Evolutionary conservation across 2,329 filamentous ascomycete species (phyloP).

Genomic region (Didymella glomerata): DNA sequence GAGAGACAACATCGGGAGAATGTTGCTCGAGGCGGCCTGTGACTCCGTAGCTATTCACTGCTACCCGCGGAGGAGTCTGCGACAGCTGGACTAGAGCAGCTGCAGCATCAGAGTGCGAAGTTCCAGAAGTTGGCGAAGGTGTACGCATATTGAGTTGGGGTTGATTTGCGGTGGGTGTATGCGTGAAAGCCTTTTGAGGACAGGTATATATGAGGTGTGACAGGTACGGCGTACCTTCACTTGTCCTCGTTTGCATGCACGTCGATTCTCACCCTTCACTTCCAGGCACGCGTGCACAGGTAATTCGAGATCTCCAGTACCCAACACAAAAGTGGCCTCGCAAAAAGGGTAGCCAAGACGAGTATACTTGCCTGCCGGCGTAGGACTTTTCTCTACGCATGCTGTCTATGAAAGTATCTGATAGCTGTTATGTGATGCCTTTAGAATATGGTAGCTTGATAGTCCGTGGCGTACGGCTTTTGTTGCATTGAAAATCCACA

Average conservation of each 20-base stretch:
- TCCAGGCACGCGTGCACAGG: neutral
- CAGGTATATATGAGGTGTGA: neutral
- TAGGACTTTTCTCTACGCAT: too few species aligned
- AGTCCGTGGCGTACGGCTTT: too few species aligned
- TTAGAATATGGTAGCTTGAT: too few species aligned
- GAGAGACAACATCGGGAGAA: neutral
- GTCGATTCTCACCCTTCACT: neutral
- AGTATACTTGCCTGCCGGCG: too few species aligned
- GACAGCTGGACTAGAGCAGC: constrained; percentile 3
- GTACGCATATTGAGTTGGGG: neutral
- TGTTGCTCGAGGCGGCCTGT: neutral
- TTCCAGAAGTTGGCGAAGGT: neutral
- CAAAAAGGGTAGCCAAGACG: too few species aligned
- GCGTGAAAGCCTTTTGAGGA: neutral
- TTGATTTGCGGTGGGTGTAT: neutral
- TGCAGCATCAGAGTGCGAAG: neutral
- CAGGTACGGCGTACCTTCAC: neutral
- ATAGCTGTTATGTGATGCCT: too few species aligned
- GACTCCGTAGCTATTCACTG: too few species aligned
- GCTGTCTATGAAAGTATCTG: too few species aligned
- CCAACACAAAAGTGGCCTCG: too few species aligned
- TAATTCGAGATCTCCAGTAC: too few species aligned
- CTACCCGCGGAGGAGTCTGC: neutral
- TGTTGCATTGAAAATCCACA: too few species aligned
- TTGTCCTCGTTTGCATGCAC: neutral